These are phyloP conservation scores for Coniochaeta sp. DNA, from an alignment of 2,329 filamentous ascomycete species.

Conservation along the genomic window DNA sequence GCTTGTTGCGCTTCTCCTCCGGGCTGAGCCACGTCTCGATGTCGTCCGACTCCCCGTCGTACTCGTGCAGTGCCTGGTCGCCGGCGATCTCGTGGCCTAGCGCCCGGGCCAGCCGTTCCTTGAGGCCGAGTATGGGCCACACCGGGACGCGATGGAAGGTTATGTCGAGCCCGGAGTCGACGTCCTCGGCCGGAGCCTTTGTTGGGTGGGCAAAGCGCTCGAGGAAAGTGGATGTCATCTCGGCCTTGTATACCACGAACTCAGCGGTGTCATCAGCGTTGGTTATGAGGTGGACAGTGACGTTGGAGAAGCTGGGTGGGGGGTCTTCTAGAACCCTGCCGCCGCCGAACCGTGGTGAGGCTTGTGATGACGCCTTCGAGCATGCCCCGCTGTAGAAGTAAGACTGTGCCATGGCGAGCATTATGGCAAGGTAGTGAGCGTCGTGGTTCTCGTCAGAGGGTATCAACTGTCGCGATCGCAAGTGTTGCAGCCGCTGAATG, in stretches of 20 bases:
- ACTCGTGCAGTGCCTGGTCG: constrained; percentile 15
- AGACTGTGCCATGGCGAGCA: constrained; percentile 50
- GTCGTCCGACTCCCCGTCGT: constrained; percentile 17
- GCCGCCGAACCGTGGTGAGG: constrained; percentile 8
- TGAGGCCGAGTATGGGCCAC: constrained; percentile 48
- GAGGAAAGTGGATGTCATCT: constrained; percentile 40
- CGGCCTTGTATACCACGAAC: constrained; percentile 46
- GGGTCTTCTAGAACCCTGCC: constrained; percentile 9
- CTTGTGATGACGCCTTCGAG: constrained; percentile 16
- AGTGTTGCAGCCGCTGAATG: constrained; percentile 37
- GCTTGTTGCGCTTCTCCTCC: constrained; percentile 11
- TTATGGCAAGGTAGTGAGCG: constrained; percentile 41
- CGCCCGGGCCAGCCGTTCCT: constrained; percentile 46
- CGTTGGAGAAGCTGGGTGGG: constrained; percentile 32
- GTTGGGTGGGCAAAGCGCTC: constrained; percentile 41
- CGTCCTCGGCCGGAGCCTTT: constrained; percentile 23
- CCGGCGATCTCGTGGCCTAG: constrained; percentile 45
- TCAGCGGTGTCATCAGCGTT: constrained; percentile 39
- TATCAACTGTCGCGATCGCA: constrained; percentile 38
- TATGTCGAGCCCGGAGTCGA: constrained; percentile 32
- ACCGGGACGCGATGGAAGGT: constrained; percentile 40
- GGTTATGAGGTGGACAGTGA: constrained; percentile 43
- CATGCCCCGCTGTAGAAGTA: constrained; percentile 35
- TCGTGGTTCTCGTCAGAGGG: constrained; percentile 44
- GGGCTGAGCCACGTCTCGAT: constrained; percentile 40